These are phyloP conservation scores for Mortierella sp. DNA, from an alignment of 371 early-diverging fungal species.

Conservation along the genomic window DNA sequence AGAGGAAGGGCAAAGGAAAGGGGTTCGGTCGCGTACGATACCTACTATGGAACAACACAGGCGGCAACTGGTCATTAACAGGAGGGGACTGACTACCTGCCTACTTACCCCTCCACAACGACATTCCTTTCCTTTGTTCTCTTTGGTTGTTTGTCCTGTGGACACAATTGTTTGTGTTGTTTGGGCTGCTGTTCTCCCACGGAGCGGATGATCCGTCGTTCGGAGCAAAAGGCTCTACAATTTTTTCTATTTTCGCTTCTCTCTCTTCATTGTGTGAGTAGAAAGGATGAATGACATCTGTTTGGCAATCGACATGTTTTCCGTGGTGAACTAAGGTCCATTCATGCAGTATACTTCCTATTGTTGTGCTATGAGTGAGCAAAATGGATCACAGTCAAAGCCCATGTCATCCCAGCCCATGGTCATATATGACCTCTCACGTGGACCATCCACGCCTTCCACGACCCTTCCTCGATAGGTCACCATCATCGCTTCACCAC, in stretches of 20 bases:
- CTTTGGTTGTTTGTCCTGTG: background rate
- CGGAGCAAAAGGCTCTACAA: background rate
- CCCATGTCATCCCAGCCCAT: background rate
- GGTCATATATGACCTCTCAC: background rate
- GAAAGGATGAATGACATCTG: background rate
- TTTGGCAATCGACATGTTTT: background rate
- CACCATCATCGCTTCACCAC: background rate
- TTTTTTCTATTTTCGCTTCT: background rate
- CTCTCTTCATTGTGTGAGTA: too few species aligned
- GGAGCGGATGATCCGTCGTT: background rate
- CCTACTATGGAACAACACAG: too few species aligned
- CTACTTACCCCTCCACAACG: background rate
- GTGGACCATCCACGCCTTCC: background rate
- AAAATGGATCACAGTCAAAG: background rate
- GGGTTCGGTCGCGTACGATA: background rate
- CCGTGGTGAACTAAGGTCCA: background rate
- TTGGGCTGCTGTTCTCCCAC: background rate
- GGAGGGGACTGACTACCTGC: background rate
- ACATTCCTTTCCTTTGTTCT: background rate
- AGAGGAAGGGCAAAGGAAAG: background rate
- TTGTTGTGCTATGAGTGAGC: background rate
- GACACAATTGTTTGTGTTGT: background rate
- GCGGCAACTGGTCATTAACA: background rate
- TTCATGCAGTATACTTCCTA: background rate
- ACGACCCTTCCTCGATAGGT: constrained; percentile 5